phyloP scores from a whole-genome alignment of 225 moss, liverwort and hornwort genomes.

The Sphagnum tenellum region DNA sequence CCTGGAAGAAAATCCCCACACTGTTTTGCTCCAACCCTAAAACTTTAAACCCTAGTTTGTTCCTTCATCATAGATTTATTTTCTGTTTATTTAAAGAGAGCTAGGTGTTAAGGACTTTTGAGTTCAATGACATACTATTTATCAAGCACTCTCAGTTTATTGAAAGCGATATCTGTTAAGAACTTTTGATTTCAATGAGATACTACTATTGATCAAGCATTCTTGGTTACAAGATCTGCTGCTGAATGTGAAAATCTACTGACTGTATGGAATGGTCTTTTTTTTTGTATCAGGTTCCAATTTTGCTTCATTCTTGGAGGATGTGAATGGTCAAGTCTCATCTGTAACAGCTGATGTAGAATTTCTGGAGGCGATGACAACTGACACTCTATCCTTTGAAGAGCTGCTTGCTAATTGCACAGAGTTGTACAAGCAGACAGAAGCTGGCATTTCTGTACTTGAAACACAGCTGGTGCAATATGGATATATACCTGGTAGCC shows the following conservation, averaged over 20 bases:
- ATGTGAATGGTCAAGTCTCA: slow-evolving; percentile 57
- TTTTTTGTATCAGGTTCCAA: slow-evolving; percentile 42
- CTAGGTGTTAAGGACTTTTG: too few relatives aligned
- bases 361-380: slow-evolving; percentile 48
- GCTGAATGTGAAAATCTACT: neutral
- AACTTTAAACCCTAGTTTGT: too few relatives aligned
- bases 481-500: slow-evolving; percentile 64
- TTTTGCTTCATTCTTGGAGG: slow-evolving; percentile 53
- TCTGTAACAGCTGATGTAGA: slow-evolving; percentile 56
- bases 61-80: too few relatives aligned
- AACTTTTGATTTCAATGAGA: neutral
- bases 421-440: slow-evolving; percentile 65
- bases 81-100: too few relatives aligned
- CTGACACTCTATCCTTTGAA: slow-evolving; percentile 62
- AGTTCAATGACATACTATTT: too few relatives aligned
- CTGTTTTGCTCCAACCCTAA: too few relatives aligned
- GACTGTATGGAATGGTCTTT: slow-evolving; percentile 1
- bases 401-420: slow-evolving; percentile 73
- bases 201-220: neutral
- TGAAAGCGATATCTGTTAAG: neutral
- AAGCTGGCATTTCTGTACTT: slow-evolving; percentile 46
- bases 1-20: too few relatives aligned
- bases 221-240: neutral
- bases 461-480: slow-evolving; percentile 68
- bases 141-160: too few relatives aligned